Conservation (phyloP, 345 rosid genomes). For the Lepidium sativum region DNA sequence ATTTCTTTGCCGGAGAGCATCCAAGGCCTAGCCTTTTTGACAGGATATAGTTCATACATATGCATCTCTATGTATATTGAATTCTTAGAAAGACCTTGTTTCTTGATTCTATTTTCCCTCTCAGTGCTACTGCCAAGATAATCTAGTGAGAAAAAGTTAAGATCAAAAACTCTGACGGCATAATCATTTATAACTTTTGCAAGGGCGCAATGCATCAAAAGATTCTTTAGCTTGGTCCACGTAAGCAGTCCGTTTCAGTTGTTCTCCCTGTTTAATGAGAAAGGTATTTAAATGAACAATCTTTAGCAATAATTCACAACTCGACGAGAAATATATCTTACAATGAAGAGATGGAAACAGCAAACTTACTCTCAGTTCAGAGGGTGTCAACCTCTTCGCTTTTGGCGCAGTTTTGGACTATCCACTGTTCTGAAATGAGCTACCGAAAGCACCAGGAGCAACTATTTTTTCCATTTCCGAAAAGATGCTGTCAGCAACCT, state of each 20-base stretch:
- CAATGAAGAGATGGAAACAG: background rate
- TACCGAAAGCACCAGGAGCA: slow-evolving; percentile 41
- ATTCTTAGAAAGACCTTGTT: slow-evolving; percentile 37
- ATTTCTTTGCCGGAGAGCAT: slow-evolving; percentile 46
- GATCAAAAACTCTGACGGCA: background rate
- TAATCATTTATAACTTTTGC: slow-evolving; percentile 34
- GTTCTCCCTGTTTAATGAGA: slow-evolving; percentile 47
- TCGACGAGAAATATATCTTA: background rate
- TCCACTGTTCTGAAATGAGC: slow-evolving; percentile 39
- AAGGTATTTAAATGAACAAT: background rate
- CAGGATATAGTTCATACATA: slow-evolving; percentile 64
- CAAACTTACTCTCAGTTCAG: slow-evolving; percentile 66
- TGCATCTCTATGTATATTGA: slow-evolving; percentile 64
- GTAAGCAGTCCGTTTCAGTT: slow-evolving; percentile 44
- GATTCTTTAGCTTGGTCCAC: slow-evolving; percentile 51
- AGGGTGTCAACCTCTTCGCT: slow-evolving; percentile 72
- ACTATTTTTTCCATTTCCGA: slow-evolving; percentile 57
- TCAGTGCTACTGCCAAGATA: slow-evolving; percentile 18
- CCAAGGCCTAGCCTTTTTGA: slow-evolving; percentile 60
- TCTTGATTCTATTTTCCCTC: slow-evolving; percentile 41
- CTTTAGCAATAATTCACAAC: background rate
- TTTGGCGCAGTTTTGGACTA: slow-evolving; percentile 32
- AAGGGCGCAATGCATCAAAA: slow-evolving; percentile 29
- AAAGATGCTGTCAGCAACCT: slow-evolving; percentile 39
- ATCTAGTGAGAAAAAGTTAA: slow-evolving; percentile 3